Conservation (phyloP, 768 basidiomycete genomes). For the Harrya chromipes region DNA sequence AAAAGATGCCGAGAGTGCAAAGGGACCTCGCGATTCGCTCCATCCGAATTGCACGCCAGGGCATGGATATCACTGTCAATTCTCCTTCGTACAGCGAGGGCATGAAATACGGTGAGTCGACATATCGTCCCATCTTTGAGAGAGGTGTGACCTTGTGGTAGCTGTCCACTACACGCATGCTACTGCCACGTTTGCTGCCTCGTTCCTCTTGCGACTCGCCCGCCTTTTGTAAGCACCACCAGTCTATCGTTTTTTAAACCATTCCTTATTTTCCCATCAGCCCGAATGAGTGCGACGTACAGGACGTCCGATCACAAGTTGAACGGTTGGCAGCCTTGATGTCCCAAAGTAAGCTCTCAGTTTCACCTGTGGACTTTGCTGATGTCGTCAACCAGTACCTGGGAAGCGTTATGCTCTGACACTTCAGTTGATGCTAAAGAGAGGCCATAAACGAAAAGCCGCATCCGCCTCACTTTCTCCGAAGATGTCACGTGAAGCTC, state of each 20-base stretch:
- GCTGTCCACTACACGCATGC: conserved; percentile 92
- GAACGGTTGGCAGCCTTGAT: conserved; percentile 75
- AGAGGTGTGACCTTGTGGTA: conserved; percentile 25
- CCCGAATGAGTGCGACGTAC: conserved; percentile 79
- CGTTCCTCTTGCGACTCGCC: conserved; percentile 81
- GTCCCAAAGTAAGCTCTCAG: conserved; percentile 61
- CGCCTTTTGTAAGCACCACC: conserved; percentile 73
- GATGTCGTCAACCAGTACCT: conserved; percentile 57
- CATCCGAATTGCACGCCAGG: conserved; percentile 76
- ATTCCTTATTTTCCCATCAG: conserved; percentile 35
- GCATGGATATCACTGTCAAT: conserved; percentile 81
- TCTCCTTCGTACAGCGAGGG: conserved; percentile 85
- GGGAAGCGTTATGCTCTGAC: conserved; percentile 92
- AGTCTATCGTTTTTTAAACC: not conserved
- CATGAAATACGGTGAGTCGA: conserved; percentile 77
- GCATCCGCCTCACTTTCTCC: conserved; percentile 61
- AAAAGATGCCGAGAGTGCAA: conserved; percentile 77
- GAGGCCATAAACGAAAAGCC: conserved; percentile 58
- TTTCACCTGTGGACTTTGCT: conserved; percentile 1
- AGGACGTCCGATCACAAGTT: conserved; percentile 70
- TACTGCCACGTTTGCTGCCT: conserved; percentile 90
- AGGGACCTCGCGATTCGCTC: conserved; percentile 77
- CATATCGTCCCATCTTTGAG: not conserved
- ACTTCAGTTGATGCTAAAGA: conserved; percentile 84
- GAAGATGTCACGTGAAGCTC: conserved; percentile 51